phyloP scores from a whole-genome alignment of 192 early-diverging fungal species.

The Phycomyces nitens region DNA sequence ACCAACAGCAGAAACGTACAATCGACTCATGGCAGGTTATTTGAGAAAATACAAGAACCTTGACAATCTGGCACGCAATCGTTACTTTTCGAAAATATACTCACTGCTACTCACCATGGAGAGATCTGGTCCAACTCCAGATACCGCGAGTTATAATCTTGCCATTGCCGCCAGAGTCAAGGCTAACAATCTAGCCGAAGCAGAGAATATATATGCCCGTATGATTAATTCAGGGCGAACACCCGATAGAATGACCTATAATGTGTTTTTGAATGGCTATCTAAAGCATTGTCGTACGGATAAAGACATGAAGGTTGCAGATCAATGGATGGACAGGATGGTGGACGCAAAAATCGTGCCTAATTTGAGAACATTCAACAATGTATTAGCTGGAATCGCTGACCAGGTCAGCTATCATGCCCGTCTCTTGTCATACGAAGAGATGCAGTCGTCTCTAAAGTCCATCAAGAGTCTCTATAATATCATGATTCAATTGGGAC shows the following conservation, averaged over 20 bases:
- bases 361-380: slow-evolving; percentile 14
- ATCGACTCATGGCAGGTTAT: slow-evolving; percentile 12
- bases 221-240: background rate
- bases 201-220: slow-evolving; percentile 6
- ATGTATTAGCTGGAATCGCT: slow-evolving; percentile 9
- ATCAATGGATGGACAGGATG: slow-evolving; percentile 26
- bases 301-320: background rate
- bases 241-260: slow-evolving; percentile 21
- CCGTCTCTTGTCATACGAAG: background rate
- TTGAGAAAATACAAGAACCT: slow-evolving; percentile 6
- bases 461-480: slow-evolving; percentile 3
- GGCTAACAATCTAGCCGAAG: background rate
- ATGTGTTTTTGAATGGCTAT: slow-evolving; percentile 11
- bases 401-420: slow-evolving; percentile 12
- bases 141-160: slow-evolving; percentile 10
- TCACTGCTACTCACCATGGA: slow-evolving; percentile 1
- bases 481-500: slow-evolving; percentile 11
- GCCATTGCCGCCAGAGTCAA: slow-evolving; percentile 19
- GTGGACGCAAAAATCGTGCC: slow-evolving; percentile 9
- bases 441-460: background rate
- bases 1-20: slow-evolving; percentile 6
- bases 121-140: background rate
- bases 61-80: background rate
- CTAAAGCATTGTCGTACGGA: slow-evolving; percentile 6
- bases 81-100: slow-evolving; percentile 4